Conservation (phyloP, 1,284 basidiomycete genomes). For the Pulchroboletus neoregius region DNA sequence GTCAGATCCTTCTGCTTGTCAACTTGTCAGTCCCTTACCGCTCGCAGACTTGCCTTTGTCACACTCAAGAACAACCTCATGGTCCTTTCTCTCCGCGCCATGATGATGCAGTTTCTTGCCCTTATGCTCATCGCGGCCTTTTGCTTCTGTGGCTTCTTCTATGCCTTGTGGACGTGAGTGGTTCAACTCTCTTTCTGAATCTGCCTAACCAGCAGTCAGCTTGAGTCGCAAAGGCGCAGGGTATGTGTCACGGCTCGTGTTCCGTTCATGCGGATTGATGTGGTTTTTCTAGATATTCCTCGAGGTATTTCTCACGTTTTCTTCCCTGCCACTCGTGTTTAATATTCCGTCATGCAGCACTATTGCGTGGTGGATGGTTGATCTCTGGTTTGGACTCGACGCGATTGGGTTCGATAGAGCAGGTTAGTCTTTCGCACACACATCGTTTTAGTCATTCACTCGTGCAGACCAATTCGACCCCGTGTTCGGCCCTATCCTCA, state of each 20-base stretch:
- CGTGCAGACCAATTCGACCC: constrained; percentile 69
- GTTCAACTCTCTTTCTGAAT: background rate
- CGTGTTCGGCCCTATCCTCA: constrained; percentile 80
- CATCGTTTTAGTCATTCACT: constrained; percentile 8
- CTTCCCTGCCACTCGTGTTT: background rate
- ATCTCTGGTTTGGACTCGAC: constrained; percentile 87
- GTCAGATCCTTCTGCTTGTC: constrained; percentile 32
- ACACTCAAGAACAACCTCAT: constrained; percentile 84
- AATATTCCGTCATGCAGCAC: constrained; percentile 39
- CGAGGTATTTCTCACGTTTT: constrained; percentile 37
- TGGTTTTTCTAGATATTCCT: constrained; percentile 22
- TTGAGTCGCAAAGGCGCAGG: constrained; percentile 52
- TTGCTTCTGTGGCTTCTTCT: constrained; percentile 87
- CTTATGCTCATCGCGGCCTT: constrained; percentile 88
- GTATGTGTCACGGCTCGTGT: constrained; percentile 15
- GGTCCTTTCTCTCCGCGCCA: constrained; percentile 74
- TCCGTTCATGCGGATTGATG: background rate
- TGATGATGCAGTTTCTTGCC: constrained; percentile 73
- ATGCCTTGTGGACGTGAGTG: constrained; percentile 85
- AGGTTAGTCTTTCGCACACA: constrained; percentile 45
- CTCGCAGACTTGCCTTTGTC: constrained; percentile 73
- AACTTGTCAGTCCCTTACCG: background rate
- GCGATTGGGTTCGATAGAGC: constrained; percentile 78
- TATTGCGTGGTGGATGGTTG: constrained; percentile 90
- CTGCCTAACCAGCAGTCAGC: constrained; percentile 34